These are phyloP conservation scores for Lipomyces oligophaga DNA, from an alignment of 805 yeast genomes.

Conservation along the genomic window DNA sequence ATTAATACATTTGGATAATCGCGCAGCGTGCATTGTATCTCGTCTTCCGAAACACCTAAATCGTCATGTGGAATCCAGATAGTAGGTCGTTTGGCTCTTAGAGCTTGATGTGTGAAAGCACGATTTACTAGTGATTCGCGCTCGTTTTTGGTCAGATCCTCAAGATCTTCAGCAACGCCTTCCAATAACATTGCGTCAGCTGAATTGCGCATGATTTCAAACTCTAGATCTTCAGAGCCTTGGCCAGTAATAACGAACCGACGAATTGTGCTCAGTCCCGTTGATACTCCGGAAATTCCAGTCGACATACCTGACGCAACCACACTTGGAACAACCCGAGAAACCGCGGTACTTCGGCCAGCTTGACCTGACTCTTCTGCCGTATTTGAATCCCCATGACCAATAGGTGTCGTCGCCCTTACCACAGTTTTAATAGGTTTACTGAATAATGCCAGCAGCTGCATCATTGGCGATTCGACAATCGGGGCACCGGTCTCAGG, in stretches of 20 bases:
- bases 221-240: conserved; percentile 9
- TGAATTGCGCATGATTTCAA: conserved; percentile 17
- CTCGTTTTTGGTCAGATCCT: conserved; percentile 30
- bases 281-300: conserved; percentile 10
- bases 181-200: conserved; percentile 29
- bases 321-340: conserved; percentile 2
- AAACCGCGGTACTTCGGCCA: too few species aligned
- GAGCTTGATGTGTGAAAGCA: conserved; percentile 37
- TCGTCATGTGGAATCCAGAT: conserved; percentile 47
- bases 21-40: conserved; percentile 33
- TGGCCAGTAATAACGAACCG: conserved; percentile 25
- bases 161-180: conserved; percentile 33
- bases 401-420: conserved; percentile 21
- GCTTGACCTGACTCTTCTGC: conserved; percentile 9
- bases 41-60: conserved; percentile 39
- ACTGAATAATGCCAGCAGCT: too few species aligned
- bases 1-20: conserved; percentile 32
- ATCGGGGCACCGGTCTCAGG: conserved; percentile 1
- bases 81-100: conserved; percentile 34
- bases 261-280: conserved; percentile 11
- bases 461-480: conserved; percentile 8
- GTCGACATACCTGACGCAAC: conserved; percentile 1
- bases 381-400: conserved; percentile 1
- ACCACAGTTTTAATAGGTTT: too few species aligned
- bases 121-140: conserved; percentile 31